Evolutionary conservation across 192 early-diverging fungal species (phyloP).

Genomic region (Dissophora ornata): DNA sequence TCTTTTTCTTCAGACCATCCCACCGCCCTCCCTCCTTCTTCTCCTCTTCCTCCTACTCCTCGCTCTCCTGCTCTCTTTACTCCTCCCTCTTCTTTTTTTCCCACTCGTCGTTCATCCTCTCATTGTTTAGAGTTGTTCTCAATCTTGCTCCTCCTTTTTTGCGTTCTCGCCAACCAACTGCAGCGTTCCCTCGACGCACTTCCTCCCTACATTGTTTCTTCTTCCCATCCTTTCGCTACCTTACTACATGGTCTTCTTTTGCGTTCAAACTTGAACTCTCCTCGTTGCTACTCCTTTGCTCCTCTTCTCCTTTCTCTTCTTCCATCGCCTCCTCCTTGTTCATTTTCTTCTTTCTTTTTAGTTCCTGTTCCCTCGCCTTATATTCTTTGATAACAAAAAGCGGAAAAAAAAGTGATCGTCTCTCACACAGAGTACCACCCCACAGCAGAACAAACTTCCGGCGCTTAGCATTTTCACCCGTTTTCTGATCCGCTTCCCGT

Average conservation of each 20-base stretch:
- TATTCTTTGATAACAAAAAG: neutral
- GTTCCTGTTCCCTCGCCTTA: neutral
- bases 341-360: neutral
- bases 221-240: too few species aligned
- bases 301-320: neutral
- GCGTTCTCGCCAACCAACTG: neutral
- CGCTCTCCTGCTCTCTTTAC: neutral
- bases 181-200: too few species aligned
- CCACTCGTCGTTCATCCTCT: too few species aligned
- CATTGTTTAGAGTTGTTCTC: neutral
- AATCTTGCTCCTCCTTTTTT: conserved; percentile 2
- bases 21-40: conserved; percentile 1
- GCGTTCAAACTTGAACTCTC: neutral
- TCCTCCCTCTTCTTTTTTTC: neutral
- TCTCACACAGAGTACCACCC: too few species aligned
- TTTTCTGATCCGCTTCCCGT: neutral
- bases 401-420: neutral
- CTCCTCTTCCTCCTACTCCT: conserved; percentile 1
- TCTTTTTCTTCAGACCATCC: conserved; percentile 6
- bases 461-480: neutral
- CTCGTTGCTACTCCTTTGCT: neutral
- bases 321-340: conserved; percentile 4
- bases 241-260: too few species aligned
- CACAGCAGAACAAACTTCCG: neutral
- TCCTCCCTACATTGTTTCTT: too few species aligned